Evolutionary conservation across 2,329 filamentous ascomycete species (phyloP), one percentile per base, ranked within the genome.

Genomic region (Dactylellina sp.): DNA sequence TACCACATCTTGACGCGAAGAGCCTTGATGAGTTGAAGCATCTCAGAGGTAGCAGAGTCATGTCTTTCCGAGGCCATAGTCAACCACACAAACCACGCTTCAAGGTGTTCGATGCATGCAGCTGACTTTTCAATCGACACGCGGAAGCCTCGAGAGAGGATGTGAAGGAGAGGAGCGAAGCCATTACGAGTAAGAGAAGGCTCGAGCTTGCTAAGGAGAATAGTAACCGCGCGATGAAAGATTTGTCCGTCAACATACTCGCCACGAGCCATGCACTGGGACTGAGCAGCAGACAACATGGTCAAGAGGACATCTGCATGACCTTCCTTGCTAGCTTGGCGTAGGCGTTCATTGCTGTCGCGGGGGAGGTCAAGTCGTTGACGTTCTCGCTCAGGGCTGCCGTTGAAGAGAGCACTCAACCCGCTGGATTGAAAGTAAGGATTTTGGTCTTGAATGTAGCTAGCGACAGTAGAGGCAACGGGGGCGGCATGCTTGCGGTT

Each of bases 1-100:
- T 96, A 99, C 95, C 95, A 99, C 91, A 98, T 97, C 84, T 98
- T 98, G 80, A 97, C 91, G 44, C 95, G 88, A 40, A 97, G 85
- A 20, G 90, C 89, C 66, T 89, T 87, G 39, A 95, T 85, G 3
- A 88, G 87, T 70, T 85, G 85, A 85, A 92, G 90, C 87, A 92
- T 91, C 3, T 87, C 85, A 42, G 92, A 89, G 37, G 93, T 89
- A 11, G 88, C 86, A 1, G 85, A 86, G 78, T 94, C 91, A 52
- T 93, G 89, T 1, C 90, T 87, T 78, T 92, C 90, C 78, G 94
- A 89, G 22, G 89, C 92, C 77, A 92, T 91, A 79, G 92, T 92
- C 18, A 96, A 85, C 87, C 90, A 93, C 11, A 93, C 88, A 32
- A 94, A 87, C 90, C 90, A 92, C 2, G 89, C 89, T 76, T 92